Evolutionary conservation across 1,284 basidiomycete genomes (phyloP).

Genomic region (Ustilago xerochloae): DNA sequence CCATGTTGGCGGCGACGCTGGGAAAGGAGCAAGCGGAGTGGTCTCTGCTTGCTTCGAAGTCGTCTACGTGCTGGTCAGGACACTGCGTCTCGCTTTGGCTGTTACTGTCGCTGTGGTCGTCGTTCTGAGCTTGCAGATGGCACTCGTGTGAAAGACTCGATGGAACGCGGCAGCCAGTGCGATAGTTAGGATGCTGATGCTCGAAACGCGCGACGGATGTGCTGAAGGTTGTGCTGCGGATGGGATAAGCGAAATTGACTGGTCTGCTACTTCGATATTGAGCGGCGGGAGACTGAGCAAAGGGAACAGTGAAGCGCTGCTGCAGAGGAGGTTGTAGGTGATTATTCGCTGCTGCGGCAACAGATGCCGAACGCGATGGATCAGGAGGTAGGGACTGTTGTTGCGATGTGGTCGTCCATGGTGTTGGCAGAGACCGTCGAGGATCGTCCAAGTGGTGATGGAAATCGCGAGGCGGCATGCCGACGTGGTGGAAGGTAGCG

Average conservation of each 20-base stretch:
- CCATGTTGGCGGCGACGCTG: constrained; percentile 13
- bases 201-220: constrained; percentile 1
- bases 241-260: constrained; percentile 2
- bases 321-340: not conserved
- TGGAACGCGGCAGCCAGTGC: constrained; percentile 16
- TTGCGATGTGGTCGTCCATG: not conserved
- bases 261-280: not conserved
- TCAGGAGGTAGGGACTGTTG: constrained; percentile 1
- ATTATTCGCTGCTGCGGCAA: not conserved
- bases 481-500: not conserved
- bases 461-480: constrained; percentile 17
- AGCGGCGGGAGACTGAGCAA: not conserved
- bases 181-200: not conserved
- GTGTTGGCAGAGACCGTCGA: constrained; percentile 23
- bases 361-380: not conserved
- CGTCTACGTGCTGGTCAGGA: not conserved
- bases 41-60: not conserved
- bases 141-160: constrained; percentile 30
- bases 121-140: not conserved
- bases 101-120: constrained; percentile 2
- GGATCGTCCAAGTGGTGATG: constrained; percentile 3
- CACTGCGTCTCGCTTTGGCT: not conserved
- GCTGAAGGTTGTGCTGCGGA: constrained; percentile 6
- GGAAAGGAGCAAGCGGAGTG: not conserved
- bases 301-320: constrained; percentile 20